These are phyloP conservation scores for Escallonia herrerae DNA, from an alignment of 129 eudicot genomes.

Conservation along the genomic window DNA sequence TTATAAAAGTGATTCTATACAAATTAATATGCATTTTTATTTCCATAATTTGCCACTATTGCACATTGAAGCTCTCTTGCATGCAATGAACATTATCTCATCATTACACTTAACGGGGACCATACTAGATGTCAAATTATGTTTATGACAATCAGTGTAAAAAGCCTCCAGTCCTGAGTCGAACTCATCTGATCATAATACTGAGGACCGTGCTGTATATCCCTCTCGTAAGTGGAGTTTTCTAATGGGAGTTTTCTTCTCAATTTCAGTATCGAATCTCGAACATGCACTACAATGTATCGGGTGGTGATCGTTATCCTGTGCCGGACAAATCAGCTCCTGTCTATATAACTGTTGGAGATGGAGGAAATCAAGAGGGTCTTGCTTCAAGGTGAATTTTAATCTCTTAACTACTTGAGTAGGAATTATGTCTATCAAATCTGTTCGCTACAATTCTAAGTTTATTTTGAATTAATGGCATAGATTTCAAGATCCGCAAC, in stretches of 20 bases:
- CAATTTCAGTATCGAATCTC: conserved; percentile 82
- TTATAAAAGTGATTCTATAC: too few relatives aligned
- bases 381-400: conserved; percentile 62
- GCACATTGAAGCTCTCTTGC: too few relatives aligned
- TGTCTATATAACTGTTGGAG: conserved; percentile 90
- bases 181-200: neutral
- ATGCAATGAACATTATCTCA: too few relatives aligned
- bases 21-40: too few relatives aligned
- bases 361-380: conserved; percentile 98
- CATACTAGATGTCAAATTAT: too few relatives aligned
- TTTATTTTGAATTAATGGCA: neutral
- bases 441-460: conserved; percentile 3
- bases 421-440: neutral
- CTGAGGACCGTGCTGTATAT: too few relatives aligned
- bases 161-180: too few relatives aligned
- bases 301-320: conserved; percentile 47
- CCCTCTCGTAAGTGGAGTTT: neutral
- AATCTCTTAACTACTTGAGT: neutral
- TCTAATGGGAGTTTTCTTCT: neutral
- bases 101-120: too few relatives aligned
- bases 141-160: too few relatives aligned
- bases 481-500: conserved; percentile 87
- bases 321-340: conserved; percentile 91
- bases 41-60: too few relatives aligned
- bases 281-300: conserved; percentile 47